Evolutionary conservation across 2,329 filamentous ascomycete species (phyloP).

Genomic region (Penicillium sp.): DNA sequence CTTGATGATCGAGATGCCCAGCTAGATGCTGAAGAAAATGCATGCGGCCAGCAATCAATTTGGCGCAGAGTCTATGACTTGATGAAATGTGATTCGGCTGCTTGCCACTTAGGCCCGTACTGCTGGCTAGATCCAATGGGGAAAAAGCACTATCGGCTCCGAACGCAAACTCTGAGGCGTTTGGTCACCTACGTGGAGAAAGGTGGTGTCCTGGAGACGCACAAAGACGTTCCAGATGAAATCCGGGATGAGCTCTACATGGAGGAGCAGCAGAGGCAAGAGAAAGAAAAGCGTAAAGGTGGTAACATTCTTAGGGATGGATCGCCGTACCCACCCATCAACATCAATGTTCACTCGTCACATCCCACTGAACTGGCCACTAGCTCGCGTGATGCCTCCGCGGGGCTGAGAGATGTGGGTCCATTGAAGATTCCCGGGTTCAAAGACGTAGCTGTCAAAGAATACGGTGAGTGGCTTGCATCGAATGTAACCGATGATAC

Average conservation of each 20-base stretch:
- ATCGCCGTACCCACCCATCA: conserved; percentile 3
- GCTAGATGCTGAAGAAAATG: not conserved
- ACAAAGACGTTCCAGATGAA: conserved; percentile 13
- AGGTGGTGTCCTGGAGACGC: conserved; percentile 11
- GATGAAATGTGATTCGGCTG: conserved; percentile 4
- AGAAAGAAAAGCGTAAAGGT: conserved; percentile 11
- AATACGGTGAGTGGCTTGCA: conserved; percentile 18
- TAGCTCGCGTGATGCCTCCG: not conserved
- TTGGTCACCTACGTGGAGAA: conserved; percentile 15
- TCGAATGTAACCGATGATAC: conserved; percentile 11
- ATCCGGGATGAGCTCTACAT: conserved; percentile 16
- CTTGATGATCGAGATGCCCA: not conserved
- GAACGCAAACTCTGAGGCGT: conserved; percentile 7
- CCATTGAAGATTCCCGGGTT: conserved; percentile 10
- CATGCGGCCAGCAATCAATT: conserved; percentile 4
- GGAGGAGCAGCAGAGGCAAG: conserved; percentile 11
- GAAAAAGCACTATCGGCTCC: conserved; percentile 17
- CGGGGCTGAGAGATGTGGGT: not conserved
- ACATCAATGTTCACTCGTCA: conserved; percentile 11
- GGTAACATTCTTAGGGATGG: not conserved
- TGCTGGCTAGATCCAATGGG: conserved; percentile 13
- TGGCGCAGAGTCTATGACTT: conserved; percentile 6
- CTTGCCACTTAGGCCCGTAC: conserved; percentile 10
- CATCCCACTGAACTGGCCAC: not conserved
- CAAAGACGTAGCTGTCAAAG: too few species aligned